Conservation (phyloP, 345 rosid genomes). For the Dipteronia dyeriana region DNA sequence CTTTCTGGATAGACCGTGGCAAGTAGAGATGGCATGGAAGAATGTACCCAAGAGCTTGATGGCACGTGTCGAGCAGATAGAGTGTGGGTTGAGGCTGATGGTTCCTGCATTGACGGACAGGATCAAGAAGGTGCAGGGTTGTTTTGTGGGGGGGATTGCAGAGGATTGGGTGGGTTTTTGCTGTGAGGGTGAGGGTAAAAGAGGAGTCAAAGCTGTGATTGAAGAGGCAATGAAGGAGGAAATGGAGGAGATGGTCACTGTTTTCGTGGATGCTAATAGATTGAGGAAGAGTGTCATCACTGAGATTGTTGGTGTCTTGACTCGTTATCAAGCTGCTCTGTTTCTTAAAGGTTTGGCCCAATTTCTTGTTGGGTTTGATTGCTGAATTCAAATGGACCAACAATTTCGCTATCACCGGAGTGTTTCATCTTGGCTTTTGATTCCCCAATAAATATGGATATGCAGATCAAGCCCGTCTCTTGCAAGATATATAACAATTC, state of each 20-base stretch:
- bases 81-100: conserved; percentile 76
- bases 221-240: conserved; percentile 49
- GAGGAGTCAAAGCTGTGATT: conserved; percentile 27
- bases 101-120: conserved; percentile 61
- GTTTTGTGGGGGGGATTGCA: conserved; percentile 47
- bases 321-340: conserved; percentile 67
- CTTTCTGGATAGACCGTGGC: conserved; percentile 36
- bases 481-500: not conserved
- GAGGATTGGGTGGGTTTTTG: conserved; percentile 40
- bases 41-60: conserved; percentile 47
- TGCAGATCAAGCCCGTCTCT: not conserved
- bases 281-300: conserved; percentile 65
- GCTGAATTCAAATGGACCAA: conserved; percentile 35
- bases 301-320: conserved; percentile 63
- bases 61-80: conserved; percentile 64
- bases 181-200: conserved; percentile 23
- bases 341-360: conserved; percentile 82
- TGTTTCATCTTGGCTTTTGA: conserved; percentile 6
- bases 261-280: conserved; percentile 68
- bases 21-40: conserved; percentile 60
- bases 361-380: conserved; percentile 75
- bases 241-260: conserved; percentile 70
- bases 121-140: conserved; percentile 47
- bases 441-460: not conserved
- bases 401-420: not conserved